A percentile compares a stretch with the other conserved stretches of the same genome.
These are phyloP conservation scores for Epichloe glyceriae DNA, from an alignment of 2,329 filamentous ascomycete genomes.

Conservation along the genomic window DNA sequence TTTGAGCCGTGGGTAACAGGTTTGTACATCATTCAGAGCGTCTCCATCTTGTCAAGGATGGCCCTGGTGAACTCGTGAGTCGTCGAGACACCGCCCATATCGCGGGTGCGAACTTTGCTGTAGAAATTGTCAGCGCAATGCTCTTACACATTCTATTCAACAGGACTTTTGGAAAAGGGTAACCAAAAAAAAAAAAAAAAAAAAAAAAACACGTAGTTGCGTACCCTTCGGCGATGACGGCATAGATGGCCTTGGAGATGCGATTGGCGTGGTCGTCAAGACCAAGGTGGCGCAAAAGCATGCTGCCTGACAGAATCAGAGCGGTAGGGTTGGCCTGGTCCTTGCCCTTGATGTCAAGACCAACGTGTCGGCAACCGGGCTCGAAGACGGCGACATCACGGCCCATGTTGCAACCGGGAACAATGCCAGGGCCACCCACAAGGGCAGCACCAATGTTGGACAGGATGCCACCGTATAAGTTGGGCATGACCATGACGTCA, in stretches of 20 bases:
- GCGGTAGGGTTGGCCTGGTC: conserved; percentile 98
- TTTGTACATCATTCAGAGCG: conserved; percentile 33
- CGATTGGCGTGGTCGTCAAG: conserved; percentile 97
- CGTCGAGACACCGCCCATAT: conserved; percentile 85
- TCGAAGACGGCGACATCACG: conserved; percentile 97
- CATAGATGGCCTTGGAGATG: conserved; percentile 75
- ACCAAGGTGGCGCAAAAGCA: conserved; percentile 94
- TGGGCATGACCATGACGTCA: conserved; percentile 99
- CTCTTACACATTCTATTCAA: neutral
- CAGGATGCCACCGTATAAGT: conserved; percentile 95
- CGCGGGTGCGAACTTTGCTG: conserved; percentile 77
- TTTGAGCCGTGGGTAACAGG: neutral
- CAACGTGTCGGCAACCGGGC: conserved; percentile 97
- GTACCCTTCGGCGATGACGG: conserved; percentile 79
- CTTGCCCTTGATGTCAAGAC: conserved; percentile 99
- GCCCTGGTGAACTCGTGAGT: conserved; percentile 94
- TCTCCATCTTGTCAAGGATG: conserved; percentile 92
- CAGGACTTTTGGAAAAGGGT: neutral
- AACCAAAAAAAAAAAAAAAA: neutral
- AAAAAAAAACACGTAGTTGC: conserved; percentile 19
- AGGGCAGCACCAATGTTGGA: conserved; percentile 98
- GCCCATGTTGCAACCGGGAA: conserved; percentile 99
- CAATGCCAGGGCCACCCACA: conserved; percentile 91
- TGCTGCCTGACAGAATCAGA: conserved; percentile 85
- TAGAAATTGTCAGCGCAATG: conserved; percentile 26